Conservation (phyloP, 2,329 filamentous ascomycete genomes). For the Bipolaris victoriae region DNA sequence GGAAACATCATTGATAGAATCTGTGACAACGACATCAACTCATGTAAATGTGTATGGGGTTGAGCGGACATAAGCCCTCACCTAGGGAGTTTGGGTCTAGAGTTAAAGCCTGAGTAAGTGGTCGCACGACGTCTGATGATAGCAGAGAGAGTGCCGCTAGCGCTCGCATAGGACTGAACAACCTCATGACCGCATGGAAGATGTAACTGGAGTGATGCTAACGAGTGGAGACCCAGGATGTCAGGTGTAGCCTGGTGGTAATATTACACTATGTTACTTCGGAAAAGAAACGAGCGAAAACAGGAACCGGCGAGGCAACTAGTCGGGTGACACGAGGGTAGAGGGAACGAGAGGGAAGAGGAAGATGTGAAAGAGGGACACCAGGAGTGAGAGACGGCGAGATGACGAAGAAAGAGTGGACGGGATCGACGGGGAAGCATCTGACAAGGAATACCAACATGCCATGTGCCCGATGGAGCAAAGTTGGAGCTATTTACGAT, state of each 20-base stretch:
- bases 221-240: conserved; percentile 10
- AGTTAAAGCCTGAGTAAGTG: conserved; percentile 27
- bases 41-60: not conserved
- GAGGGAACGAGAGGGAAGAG: not conserved
- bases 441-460: conserved; percentile 5
- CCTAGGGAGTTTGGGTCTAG: conserved; percentile 35
- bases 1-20: conserved; percentile 56
- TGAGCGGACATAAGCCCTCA: conserved; percentile 9
- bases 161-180: conserved; percentile 34
- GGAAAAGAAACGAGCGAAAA: conserved; percentile 5
- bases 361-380: not conserved
- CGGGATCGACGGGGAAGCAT: conserved; percentile 10
- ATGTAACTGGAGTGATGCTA: conserved; percentile 12
- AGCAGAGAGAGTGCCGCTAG: conserved; percentile 36
- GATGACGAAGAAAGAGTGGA: conserved; percentile 15
- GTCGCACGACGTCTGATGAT: conserved; percentile 27
- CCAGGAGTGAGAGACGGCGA: conserved; percentile 4
- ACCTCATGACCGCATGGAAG: conserved; percentile 34
- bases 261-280: not conserved
- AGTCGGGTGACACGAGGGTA: not conserved
- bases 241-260: conserved; percentile 5
- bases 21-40: conserved; percentile 27
- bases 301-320: not conserved
- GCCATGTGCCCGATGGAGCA: not conserved
- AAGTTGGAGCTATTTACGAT: not conserved